Evolutionary conservation across 306 rosid species (phyloP), one percentile per base, ranked within the genome.

Genomic region (Ammopiptanthus mongolicus): DNA sequence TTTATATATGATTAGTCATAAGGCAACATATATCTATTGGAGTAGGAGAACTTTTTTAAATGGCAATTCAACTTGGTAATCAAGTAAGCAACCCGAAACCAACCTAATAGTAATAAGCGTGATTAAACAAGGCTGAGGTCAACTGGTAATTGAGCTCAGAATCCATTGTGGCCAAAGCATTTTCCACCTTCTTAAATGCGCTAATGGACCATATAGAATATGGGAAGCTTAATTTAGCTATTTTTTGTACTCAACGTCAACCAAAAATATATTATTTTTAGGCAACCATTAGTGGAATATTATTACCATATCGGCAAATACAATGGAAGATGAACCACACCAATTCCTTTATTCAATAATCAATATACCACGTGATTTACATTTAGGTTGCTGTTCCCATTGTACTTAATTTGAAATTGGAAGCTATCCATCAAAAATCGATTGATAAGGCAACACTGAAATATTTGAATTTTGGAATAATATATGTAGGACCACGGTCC

Each of bases 341-440:
- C 28, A 25, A 25, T 2, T 25, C 28, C 37, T 33, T 33, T 4
- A 4, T 34, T 34, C 34, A 11, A 18, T 11, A 33, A 41, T 61
- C 80, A 73, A 69, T 23, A 48, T 42, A 77, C 77, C 83, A 47
- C 44, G 78, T 78, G 81, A 48, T 78, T 81, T 17, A 19, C 64
- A 58, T n/a, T 3, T 21, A 1, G 31, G 1, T 66, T 47, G 7
- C 18, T 1, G 10, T 58, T 14, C 3, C 31, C 11, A 17, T 12
- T 8, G 3, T 8, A 13, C 31, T 5, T 8, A 13, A 18, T 5
- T 15, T 59, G 58, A 18, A 23, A 7, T 36, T 39, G 25, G 4
- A 18, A 19, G 36, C 46, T 6, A 58, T 51, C 76, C 39, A 15
- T 53, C 6, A 9, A 42, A 12, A 53, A 8, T 53, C 5, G 1